phyloP scores from a whole-genome alignment of 129 eudicot genomes.

The Ambrosia artemisiifolia region DNA sequence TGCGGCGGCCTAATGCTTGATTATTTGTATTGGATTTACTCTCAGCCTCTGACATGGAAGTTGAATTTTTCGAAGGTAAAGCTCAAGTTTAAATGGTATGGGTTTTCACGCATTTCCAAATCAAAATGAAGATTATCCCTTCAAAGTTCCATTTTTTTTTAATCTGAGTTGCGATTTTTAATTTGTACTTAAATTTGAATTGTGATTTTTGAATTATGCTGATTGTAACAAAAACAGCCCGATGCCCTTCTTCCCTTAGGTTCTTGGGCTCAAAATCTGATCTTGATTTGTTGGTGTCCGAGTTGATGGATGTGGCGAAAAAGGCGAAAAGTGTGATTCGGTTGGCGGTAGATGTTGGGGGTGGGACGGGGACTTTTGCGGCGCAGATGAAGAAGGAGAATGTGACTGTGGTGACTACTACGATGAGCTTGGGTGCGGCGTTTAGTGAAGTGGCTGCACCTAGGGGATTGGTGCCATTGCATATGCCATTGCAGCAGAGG shows the following conservation, averaged over 20 bases:
- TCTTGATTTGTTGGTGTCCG: constrained; percentile 79
- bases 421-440: constrained; percentile 83
- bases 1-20: no score
- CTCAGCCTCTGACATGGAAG: no score
- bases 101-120: no score
- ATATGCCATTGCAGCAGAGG: constrained; percentile 89
- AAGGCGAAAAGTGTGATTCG: constrained; percentile 40
- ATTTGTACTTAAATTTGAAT: no score
- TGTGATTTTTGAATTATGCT: no score
- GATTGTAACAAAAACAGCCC: no score
- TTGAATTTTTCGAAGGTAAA: no score
- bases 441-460: constrained; percentile 69
- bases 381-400: constrained; percentile 75
- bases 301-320: constrained; percentile 52
- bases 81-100: no score
- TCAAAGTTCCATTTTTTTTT: no score
- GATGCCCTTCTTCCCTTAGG: constrained; percentile 28
- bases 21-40: no score
- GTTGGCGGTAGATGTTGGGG: constrained; percentile 73
- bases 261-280: constrained; percentile 58
- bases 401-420: constrained; percentile 79
- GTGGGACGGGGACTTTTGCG: constrained; percentile 88
- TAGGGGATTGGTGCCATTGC: constrained; percentile 79
- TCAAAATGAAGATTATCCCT: no score
- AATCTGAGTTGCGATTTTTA: no score